A percentile compares a stretch with the other conserved stretches of the same genome.
phyloP scores from a whole-genome alignment of 2,329 filamentous ascomycete genomes.

The Xylariaceae sp. region DNA sequence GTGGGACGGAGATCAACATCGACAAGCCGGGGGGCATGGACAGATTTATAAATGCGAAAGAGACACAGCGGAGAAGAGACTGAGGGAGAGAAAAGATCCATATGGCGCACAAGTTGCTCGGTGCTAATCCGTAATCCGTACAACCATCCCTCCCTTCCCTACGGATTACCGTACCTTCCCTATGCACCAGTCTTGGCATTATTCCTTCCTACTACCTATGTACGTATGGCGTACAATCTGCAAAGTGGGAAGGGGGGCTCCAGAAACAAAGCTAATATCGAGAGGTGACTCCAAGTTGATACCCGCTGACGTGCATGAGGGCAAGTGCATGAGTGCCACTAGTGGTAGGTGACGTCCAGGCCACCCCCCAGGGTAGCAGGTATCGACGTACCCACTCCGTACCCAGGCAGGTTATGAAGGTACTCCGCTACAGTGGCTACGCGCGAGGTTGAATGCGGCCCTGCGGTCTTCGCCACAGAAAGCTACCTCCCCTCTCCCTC shows the following conservation, averaged over 20 bases:
- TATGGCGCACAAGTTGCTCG: no score
- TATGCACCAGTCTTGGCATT: no score
- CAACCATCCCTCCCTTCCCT: no score
- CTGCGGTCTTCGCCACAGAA: neutral
- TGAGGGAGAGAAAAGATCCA: no score
- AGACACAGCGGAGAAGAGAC: neutral
- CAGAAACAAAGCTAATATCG: no score
- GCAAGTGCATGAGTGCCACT: neutral
- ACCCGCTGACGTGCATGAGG: neutral
- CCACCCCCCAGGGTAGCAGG: neutral
- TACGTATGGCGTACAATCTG: neutral
- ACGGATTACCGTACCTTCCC: no score
- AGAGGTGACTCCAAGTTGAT: neutral
- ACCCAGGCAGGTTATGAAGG: no score
- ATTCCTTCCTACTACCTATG: neutral
- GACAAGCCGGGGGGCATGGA: neutral
- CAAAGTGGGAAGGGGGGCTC: neutral
- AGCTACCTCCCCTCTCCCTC: neutral
- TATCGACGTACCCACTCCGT: neutral
- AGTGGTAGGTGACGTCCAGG: neutral
- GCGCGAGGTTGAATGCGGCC: neutral
- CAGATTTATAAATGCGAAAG: neutral
- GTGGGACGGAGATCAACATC: neutral
- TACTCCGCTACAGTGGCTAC: no score
- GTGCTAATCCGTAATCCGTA: no score